Conservation (phyloP, 345 rosid species). For the Brassica napus region Da-Ae NC_063451.1:25278001-25278500, state of each 20-base stretch:
- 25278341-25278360: neutral
- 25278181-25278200: too few species aligned
- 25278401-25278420: neutral
- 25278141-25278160: neutral
- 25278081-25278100: neutral
- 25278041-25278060: neutral
- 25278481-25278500: slow-evolving; percentile 8
- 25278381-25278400: neutral
- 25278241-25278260: too few species aligned
- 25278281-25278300: too few species aligned
- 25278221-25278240: too few species aligned
- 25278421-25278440: slow-evolving; percentile 7
- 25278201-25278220: too few species aligned
- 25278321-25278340: slow-evolving; percentile 3
- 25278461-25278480: slow-evolving; percentile 17
- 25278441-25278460: slow-evolving; percentile 22
- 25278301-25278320: too few species aligned
- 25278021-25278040: slow-evolving; percentile 5
- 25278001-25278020: slow-evolving; percentile 17
- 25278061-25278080: neutral
- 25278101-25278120: neutral
- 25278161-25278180: too few species aligned
- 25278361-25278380: neutral
- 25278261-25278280: too few species aligned
- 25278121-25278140: neutral